Evolutionary conservation across 257 asterid genomes (phyloP), one percentile per base, ranked within the genome.

Genomic region (Fraxinus cuspidata): DNA sequence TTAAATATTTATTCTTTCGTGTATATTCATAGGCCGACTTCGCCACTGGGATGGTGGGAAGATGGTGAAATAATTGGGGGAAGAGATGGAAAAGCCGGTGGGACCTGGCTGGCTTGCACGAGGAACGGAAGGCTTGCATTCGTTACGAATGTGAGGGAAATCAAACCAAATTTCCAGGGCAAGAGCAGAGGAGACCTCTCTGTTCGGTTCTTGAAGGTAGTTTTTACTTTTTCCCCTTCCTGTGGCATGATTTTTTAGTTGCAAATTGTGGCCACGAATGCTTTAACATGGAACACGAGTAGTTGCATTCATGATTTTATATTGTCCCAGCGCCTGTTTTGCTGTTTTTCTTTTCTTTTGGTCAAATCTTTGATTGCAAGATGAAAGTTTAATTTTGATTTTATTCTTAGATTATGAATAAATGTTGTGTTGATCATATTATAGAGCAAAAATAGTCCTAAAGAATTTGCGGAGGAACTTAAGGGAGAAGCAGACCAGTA

Each of bases 111-210:
- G 81, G 96, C 89, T 80, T 86, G 86, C 79, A 38, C 84, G 28
- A 80, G 69, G 70, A 49, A 78, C 13, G 97, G 97, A 13, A 91
- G 84, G 87, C 27, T 94, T 12, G 92, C 96, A 21, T 92, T 92
- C 76, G 85, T 94, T 77, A 92, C 97, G 29, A 92, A 91, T 66
- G 96, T 94, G 5, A 86, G 98, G 81, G 97, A 94, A 81, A 44
- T 74, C 66, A 19, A 16, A 23, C 37, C 88, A 27, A 21, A 21
- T 56, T 65, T 90, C 3, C 58, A 37, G 6, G 28, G 82, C 76
- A 85, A 80, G 49, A 86, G 88, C 86, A 88, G 97, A 80, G 99
- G 97, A 21, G 76, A 89, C 35, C 96, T 94, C 47, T 94, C 96
- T 5, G 51, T 92, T 88, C 96, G 94, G 71, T 94, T 89, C 86